phyloP scores from a whole-genome alignment of 2,329 filamentous ascomycete species.

The Cercospora sojina region DNA sequence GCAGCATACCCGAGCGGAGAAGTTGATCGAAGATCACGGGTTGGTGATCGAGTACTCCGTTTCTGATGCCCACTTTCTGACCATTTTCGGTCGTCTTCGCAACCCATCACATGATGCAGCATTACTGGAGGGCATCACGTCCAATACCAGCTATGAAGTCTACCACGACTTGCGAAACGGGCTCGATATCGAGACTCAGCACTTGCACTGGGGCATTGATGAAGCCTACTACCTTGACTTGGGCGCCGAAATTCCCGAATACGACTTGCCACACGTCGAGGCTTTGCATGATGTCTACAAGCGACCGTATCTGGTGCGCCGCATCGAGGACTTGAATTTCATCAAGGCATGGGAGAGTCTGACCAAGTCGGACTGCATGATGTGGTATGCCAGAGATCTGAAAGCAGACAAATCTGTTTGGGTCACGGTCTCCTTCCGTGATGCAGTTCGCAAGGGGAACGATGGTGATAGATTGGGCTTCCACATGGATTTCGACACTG shows the following conservation, averaged over 20 bases:
- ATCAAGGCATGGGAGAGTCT: constrained; percentile 8
- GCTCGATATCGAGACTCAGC: background rate
- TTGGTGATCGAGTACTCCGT: constrained; percentile 5
- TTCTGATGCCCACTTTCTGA: constrained; percentile 2
- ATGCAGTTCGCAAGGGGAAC: background rate
- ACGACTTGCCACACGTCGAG: background rate
- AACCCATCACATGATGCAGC: background rate
- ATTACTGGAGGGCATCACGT: background rate
- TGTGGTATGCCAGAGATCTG: background rate
- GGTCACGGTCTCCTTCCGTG: constrained; percentile 1
- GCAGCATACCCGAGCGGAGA: constrained; percentile 1
- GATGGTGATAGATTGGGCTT: background rate
- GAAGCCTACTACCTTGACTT: background rate
- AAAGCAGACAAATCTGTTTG: background rate
- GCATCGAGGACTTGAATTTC: constrained; percentile 1
- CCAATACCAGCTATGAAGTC: background rate
- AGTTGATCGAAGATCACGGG: background rate
- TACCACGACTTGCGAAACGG: background rate
- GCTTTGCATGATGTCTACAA: constrained; percentile 5
- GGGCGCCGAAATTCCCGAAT: background rate
- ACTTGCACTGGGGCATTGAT: background rate
- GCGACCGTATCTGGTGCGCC: constrained; percentile 3
- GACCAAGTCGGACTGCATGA: constrained; percentile 4
- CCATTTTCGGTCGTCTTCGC: background rate
- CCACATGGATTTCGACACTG: background rate